Percentiles rank a stretch among this genome's conserved stretches.
These are phyloP conservation scores for Agrocybe chaxingu DNA, from an alignment of 768 basidiomycete genomes.

Conservation along the genomic window DNA sequence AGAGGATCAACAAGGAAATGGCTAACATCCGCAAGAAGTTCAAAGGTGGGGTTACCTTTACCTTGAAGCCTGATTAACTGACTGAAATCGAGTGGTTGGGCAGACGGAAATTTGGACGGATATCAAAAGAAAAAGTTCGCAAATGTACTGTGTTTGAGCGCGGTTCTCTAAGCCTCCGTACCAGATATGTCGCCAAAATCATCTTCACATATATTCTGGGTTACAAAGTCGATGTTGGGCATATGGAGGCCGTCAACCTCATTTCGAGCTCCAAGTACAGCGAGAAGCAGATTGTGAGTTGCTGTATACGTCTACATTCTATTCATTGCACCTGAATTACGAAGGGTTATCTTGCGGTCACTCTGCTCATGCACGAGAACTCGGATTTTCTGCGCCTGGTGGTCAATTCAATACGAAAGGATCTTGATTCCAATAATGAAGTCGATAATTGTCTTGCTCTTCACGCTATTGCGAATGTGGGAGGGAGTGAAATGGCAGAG, in stretches of 20 bases:
- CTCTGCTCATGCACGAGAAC: conserved; percentile 97
- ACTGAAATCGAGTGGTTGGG: conserved; percentile 7
- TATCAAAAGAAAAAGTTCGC: conserved; percentile 89
- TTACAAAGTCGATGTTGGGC: conserved; percentile 98
- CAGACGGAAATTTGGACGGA: conserved; percentile 83
- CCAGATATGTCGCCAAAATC: conserved; percentile 96
- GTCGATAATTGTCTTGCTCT: conserved; percentile 94
- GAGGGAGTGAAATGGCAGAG: conserved; percentile 98
- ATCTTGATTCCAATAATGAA: conserved; percentile 91
- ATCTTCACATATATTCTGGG: conserved; percentile 99
- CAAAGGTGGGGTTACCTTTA: conserved; percentile 60
- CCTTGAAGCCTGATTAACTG: neutral
- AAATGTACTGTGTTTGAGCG: neutral
- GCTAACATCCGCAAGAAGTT: conserved; percentile 99
- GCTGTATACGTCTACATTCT: neutral
- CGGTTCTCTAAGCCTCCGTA: neutral
- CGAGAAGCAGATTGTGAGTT: conserved; percentile 95
- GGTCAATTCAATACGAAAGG: conserved; percentile 97
- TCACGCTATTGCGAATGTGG: conserved; percentile 98
- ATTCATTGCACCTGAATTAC: conserved; percentile 10
- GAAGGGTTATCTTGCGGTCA: conserved; percentile 96
- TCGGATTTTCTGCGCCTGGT: conserved; percentile 95
- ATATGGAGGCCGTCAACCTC: conserved; percentile 99
- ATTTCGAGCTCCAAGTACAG: conserved; percentile 95
- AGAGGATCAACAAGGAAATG: conserved; percentile 99